These are phyloP conservation scores for Apodospora peruviana DNA, from an alignment of 495 filamentous ascomycete genomes.

Conservation along the genomic window DNA sequence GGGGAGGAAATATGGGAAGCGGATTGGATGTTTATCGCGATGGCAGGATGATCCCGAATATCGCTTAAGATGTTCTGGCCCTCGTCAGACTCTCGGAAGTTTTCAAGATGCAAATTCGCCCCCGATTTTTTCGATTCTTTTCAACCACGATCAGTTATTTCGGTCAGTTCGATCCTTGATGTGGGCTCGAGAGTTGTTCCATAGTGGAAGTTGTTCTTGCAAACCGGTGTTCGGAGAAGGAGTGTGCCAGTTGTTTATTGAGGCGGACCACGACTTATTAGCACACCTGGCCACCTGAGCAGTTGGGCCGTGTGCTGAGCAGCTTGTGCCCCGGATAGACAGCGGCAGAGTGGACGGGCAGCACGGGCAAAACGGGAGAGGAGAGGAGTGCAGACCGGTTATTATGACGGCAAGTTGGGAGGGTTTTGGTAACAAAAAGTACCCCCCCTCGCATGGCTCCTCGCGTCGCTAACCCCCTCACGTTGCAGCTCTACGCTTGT, in stretches of 20 bases:
- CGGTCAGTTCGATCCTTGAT: no score
- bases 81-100: no score
- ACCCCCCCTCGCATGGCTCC: background rate
- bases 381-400: background rate
- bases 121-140: no score
- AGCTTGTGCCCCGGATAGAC: constrained; percentile 2
- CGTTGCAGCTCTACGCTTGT: background rate
- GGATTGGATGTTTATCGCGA: no score
- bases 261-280: constrained; percentile 4
- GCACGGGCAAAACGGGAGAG: background rate
- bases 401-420: background rate
- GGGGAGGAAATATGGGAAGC: background rate
- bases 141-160: no score
- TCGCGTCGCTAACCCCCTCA: background rate
- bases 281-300: constrained; percentile 1
- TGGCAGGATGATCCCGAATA: no score
- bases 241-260: background rate
- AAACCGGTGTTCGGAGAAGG: background rate
- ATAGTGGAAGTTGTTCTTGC: no score
- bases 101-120: no score
- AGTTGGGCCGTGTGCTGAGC: background rate
- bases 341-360: constrained; percentile 1
- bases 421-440: no score
- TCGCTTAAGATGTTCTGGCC: no score
- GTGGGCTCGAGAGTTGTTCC: no score